Percentiles rank a stretch among this genome's conserved stretches.
Conservation (phyloP, 1,284 basidiomycete species). For the Athelia psychrophila region DNA sequence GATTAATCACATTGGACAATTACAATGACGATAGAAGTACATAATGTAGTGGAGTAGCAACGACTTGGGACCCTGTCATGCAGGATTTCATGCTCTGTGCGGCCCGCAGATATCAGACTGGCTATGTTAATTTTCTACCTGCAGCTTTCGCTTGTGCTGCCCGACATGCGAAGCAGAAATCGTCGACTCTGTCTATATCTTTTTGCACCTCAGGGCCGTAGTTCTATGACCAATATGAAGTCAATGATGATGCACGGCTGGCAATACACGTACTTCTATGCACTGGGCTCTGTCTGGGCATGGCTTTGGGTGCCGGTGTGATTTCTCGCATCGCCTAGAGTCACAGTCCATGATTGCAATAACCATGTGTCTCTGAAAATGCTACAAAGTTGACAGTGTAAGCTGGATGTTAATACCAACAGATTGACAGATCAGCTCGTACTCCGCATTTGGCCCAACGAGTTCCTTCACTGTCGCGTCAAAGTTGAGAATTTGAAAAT, state of each 20-base stretch:
- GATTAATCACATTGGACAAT: too few relatives aligned
- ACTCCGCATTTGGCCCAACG: conserved; percentile 68
- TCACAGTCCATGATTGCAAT: conserved; percentile 69
- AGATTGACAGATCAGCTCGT: conserved; percentile 21
- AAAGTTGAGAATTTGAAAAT: conserved; percentile 6
- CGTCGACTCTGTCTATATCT: conserved; percentile 53
- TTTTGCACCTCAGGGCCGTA: conserved; percentile 53
- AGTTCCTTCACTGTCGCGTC: conserved; percentile 59
- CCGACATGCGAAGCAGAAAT: conserved; percentile 53
- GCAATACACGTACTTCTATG: conserved; percentile 40
- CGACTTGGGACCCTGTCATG: too few relatives aligned
- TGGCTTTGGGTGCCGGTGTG: conserved; percentile 51
- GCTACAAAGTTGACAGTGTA: conserved; percentile 34
- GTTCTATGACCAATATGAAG: conserved; percentile 29
- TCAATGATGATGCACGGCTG: conserved; percentile 3
- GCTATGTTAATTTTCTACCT: too few relatives aligned
- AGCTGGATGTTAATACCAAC: conserved; percentile 6
- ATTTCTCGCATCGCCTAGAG: conserved; percentile 57
- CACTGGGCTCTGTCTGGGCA: conserved; percentile 54
- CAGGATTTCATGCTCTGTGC: not conserved
- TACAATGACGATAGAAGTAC: too few relatives aligned
- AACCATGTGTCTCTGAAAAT: conserved; percentile 70
- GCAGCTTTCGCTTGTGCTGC: conserved; percentile 36
- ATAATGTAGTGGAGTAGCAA: too few relatives aligned
- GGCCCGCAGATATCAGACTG: conserved; percentile 4